These are phyloP conservation scores for Teratosphaeriaceae sp. DNA, from an alignment of 2,329 filamentous ascomycete genomes.

Conservation along the genomic window DNA sequence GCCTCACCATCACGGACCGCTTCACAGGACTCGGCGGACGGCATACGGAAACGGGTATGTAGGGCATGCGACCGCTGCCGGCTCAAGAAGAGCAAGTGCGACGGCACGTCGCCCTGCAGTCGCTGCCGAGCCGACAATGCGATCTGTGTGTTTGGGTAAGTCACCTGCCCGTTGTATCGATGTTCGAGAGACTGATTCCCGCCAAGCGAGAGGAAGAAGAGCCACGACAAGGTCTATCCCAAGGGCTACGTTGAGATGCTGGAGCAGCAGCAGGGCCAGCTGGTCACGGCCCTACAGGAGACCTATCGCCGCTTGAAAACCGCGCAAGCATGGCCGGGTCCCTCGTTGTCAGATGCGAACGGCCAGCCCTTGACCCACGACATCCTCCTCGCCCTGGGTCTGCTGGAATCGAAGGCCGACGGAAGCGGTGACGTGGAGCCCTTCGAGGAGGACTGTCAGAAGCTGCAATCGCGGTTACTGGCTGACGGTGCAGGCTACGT, in stretches of 20 bases:
- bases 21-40: slow-evolving; percentile 18
- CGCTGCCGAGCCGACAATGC: background rate
- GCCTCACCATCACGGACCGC: slow-evolving; percentile 6
- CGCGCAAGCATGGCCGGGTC: background rate
- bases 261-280: background rate
- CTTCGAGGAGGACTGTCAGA: slow-evolving; percentile 53
- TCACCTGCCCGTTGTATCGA: background rate
- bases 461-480: slow-evolving; percentile 50
- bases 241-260: background rate
- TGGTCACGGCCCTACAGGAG: background rate
- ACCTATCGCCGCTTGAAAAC: background rate
- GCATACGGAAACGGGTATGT: slow-evolving; percentile 9
- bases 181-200: background rate
- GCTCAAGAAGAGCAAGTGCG: background rate
- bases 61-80: background rate
- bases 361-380: background rate
- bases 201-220: slow-evolving; percentile 52
- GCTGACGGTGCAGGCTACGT: slow-evolving; percentile 45
- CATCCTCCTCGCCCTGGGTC: background rate
- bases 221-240: slow-evolving; percentile 56
- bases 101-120: background rate
- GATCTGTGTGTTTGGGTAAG: background rate
- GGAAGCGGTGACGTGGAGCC: slow-evolving; percentile 38
- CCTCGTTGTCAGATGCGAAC: background rate
- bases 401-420: slow-evolving; percentile 45